Evolutionary conservation across 306 rosid species (phyloP).

Genomic region (Dalbergia cochinchinensis): DNA sequence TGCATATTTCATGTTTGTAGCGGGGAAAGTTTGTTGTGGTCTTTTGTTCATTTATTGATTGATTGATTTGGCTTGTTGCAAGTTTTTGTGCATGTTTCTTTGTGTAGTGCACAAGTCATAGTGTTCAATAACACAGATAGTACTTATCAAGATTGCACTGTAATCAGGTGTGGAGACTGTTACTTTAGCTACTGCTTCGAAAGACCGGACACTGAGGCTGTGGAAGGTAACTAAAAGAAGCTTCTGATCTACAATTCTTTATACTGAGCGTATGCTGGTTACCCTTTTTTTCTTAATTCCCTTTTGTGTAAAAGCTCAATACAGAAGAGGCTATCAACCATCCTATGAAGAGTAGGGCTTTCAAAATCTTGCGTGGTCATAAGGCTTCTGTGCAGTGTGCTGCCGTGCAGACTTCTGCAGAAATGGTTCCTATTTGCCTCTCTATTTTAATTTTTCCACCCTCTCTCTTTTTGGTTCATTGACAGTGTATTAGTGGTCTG

Average conservation of each 20-base stretch:
- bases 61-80: neutral
- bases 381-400: slow-evolving; percentile 79
- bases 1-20: neutral
- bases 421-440: slow-evolving; percentile 61
- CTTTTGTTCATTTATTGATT: neutral
- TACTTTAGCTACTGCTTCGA: slow-evolving; percentile 83
- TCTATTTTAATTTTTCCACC: neutral
- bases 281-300: slow-evolving; percentile 22
- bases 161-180: slow-evolving; percentile 61
- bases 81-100: neutral
- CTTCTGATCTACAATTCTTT: slow-evolving; percentile 17
- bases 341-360: slow-evolving; percentile 67
- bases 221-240: slow-evolving; percentile 78
- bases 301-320: slow-evolving; percentile 59
- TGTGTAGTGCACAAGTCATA: neutral
- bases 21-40: slow-evolving; percentile 14
- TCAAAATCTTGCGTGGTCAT: slow-evolving; percentile 87
- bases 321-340: slow-evolving; percentile 56
- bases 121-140: neutral
- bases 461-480: slow-evolving; percentile 28
- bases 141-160: slow-evolving; percentile 34
- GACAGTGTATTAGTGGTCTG: slow-evolving; percentile 26
- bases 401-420: slow-evolving; percentile 72
- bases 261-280: slow-evolving; percentile 36
- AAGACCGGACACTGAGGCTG: slow-evolving; percentile 84